Base-by-base conservation (phyloP, 2,329 filamentous ascomycete genomes). In the Aspergillus awamori region DNA sequence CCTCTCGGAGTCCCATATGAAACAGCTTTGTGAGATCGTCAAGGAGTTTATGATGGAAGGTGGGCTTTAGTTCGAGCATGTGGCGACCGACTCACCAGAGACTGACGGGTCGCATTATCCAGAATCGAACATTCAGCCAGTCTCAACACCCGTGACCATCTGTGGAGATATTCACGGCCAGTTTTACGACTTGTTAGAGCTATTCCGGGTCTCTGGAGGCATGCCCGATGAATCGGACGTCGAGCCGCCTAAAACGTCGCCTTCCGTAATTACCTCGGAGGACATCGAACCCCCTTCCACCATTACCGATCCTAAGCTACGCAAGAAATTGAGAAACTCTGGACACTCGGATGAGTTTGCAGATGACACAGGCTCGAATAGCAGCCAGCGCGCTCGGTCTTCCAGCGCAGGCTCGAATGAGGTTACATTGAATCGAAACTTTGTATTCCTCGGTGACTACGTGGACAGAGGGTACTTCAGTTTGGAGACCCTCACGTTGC, bases 51-150 rank as follows among this genome's bases (percentile, higher is more conserved):
- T 99, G 72, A 99, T 99, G 95, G 95, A 99, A 84, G 92, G 92
- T 95, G 76, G 72, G 67, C 39, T 45, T 8, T 39, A 3, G 15
- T 20, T 8, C 22, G 20, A 20, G 11, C 20, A 11, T n/a, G 41
- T n/a, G n/a, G 24, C 48, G 36, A 36, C 15, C 36, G 39, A 24
- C 13, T 5, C 17, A 7, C 10, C 8, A 43, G 54, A 47, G 54
- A 56, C 67, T 70, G 62, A 70, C 47, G 17, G 17, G 26, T n/a
- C 48, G 20, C 43, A 28, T 59, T 39, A 5, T 11, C 8, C 69
- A 96, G 95, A 99, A 81, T 97, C 93, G 67, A 99, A 99, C 76
- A 98, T 99, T 62, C 95, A 98, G 77, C 95, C 95, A n/a, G 94
- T 99, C 20, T 88, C 90, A 57, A 97, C 95, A 0, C 95, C 95